A percentile compares a stretch with the other conserved stretches of the same genome.
phyloP scores from a whole-genome alignment of 495 filamentous ascomycete genomes.

The Penicillium steckii region DNA sequence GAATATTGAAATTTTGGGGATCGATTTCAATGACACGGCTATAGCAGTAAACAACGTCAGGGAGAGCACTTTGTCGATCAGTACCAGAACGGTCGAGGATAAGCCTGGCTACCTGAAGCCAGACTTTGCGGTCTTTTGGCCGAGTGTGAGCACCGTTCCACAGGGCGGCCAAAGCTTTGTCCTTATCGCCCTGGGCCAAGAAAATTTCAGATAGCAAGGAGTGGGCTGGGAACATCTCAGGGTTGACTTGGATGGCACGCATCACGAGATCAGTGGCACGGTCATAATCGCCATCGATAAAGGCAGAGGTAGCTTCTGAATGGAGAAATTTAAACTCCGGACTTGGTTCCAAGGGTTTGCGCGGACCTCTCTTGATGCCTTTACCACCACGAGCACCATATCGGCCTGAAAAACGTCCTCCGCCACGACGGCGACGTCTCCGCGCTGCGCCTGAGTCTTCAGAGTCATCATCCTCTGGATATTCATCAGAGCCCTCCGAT shows the following conservation, averaged over 20 bases:
- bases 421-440: conserved; percentile 33
- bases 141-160: conserved; percentile 71
- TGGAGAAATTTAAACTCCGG: conserved; percentile 72
- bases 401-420: conserved; percentile 42
- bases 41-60: conserved; percentile 66
- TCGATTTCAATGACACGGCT: conserved; percentile 65
- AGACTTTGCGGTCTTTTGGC: conserved; percentile 63
- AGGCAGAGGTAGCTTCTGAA: conserved; percentile 67
- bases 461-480: conserved; percentile 30
- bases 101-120: conserved; percentile 66
- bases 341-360: conserved; percentile 69
- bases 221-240: conserved; percentile 80
- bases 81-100: conserved; percentile 61
- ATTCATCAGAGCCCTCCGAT: conserved; percentile 20
- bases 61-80: conserved; percentile 47
- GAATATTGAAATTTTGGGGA: conserved; percentile 53
- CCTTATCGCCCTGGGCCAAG: conserved; percentile 62
- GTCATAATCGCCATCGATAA: conserved; percentile 64
- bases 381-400: conserved; percentile 47
- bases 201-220: conserved; percentile 71
- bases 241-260: conserved; percentile 76
- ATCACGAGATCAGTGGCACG: conserved; percentile 59
- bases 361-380: conserved; percentile 60
- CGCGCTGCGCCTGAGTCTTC: conserved; percentile 27
- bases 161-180: conserved; percentile 65